A percentile compares a stretch with the other conserved stretches of the same genome.
Evolutionary conservation across 441 rosid species (phyloP).

Genomic region (Arabidopsis hybrid): DNA sequence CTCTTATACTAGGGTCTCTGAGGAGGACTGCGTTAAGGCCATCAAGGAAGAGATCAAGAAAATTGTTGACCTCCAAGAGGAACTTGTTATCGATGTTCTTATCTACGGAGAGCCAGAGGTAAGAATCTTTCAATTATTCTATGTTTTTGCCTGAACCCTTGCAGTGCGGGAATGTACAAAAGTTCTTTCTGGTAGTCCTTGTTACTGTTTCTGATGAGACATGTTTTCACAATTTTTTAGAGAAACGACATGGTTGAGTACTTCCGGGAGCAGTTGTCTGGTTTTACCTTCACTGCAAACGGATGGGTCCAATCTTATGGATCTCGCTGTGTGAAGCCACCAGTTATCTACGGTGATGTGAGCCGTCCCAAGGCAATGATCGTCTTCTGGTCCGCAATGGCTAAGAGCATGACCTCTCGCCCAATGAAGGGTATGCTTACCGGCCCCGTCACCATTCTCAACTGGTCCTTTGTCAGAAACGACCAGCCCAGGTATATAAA

Average conservation of each 20-base stretch:
- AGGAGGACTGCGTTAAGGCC: slow-evolving; percentile 77
- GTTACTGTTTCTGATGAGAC: slow-evolving; percentile 29
- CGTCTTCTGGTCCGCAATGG: slow-evolving; percentile 94
- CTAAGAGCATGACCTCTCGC: slow-evolving; percentile 97
- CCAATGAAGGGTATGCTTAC: slow-evolving; percentile 99
- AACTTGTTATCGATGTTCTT: slow-evolving; percentile 94
- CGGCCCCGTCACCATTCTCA: slow-evolving; percentile 97
- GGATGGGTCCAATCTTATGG: slow-evolving; percentile 99
- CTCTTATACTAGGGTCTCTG: slow-evolving; percentile 66
- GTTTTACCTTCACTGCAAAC: slow-evolving; percentile 91
- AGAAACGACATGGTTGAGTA: slow-evolving; percentile 99
- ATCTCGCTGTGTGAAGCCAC: slow-evolving; percentile 98
- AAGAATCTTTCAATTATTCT: slow-evolving; percentile 23
- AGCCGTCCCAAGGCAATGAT: slow-evolving; percentile 99
- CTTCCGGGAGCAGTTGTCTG: slow-evolving; percentile 98
- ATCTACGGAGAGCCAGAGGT: slow-evolving; percentile 99
- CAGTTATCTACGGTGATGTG: slow-evolving; percentile 97
- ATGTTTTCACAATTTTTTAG: slow-evolving; percentile 49
- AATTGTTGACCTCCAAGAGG: slow-evolving; percentile 92
- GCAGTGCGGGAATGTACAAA: background rate
- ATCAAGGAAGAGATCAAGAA: slow-evolving; percentile 91
- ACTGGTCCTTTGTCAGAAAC: slow-evolving; percentile 97
- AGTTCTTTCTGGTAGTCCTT: background rate
- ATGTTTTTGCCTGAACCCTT: background rate
- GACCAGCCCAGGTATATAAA: slow-evolving; percentile 90